Conservation (phyloP, 2,329 filamentous ascomycete species). For the Neonectria punicea region DNA sequence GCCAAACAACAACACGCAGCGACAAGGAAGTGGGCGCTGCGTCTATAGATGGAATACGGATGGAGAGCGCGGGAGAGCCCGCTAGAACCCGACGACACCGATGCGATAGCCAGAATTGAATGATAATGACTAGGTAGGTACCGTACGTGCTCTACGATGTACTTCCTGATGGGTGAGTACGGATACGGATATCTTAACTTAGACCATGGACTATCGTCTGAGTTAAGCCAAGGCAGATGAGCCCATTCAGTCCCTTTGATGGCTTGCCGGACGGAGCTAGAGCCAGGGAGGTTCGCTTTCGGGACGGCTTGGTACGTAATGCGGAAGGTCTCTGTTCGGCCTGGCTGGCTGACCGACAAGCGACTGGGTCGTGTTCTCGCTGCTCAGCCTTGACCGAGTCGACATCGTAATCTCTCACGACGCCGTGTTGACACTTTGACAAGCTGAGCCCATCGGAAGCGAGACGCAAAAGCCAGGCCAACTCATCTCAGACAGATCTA, state of each 20-base stretch:
- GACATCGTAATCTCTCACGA: constrained; percentile 32
- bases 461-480: constrained; percentile 24
- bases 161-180: too few species aligned
- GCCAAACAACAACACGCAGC: constrained; percentile 8
- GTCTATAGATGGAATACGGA: constrained; percentile 12
- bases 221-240: constrained; percentile 8
- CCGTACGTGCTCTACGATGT: too few species aligned
- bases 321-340: constrained; percentile 19
- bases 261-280: constrained; percentile 5
- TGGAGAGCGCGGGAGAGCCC: not conserved
- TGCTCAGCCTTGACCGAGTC: constrained; percentile 14
- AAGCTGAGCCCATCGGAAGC: constrained; percentile 14
- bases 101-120: not conserved
- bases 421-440: constrained; percentile 24
- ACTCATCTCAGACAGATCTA: constrained; percentile 38
- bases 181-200: not conserved
- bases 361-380: constrained; percentile 23
- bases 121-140: not conserved
- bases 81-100: not conserved
- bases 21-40: constrained; percentile 19
- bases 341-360: constrained; percentile 7
- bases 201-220: not conserved
- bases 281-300: constrained; percentile 1
- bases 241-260: not conserved
- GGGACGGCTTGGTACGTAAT: constrained; percentile 33